A percentile compares a stretch with the other conserved stretches of the same genome.
phyloP scores from a whole-genome alignment of 257 asterid species.

The Solanum chmielewskii region DNA sequence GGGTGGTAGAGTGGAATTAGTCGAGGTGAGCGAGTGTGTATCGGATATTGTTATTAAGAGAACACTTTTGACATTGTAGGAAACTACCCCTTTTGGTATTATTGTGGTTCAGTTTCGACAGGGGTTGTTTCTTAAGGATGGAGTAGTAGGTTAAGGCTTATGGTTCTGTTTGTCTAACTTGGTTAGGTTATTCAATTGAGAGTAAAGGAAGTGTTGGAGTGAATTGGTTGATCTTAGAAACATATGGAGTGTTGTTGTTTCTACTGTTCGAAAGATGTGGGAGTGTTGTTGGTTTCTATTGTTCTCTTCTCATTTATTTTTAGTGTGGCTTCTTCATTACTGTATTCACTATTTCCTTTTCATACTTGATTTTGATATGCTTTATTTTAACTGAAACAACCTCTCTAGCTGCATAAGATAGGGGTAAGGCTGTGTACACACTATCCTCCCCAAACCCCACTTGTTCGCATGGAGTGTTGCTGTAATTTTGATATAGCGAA shows the following conservation, averaged over 20 bases:
- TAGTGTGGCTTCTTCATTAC: not conserved
- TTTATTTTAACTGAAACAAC: not conserved
- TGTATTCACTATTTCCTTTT: not conserved
- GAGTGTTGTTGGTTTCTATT: not conserved
- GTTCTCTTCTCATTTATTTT: not conserved
- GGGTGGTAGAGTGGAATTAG: not conserved
- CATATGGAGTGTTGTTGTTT: not conserved
- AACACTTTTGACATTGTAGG: not conserved
- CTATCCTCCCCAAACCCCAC: too few species aligned
- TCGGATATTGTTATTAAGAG: too few species aligned
- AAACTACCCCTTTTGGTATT: not conserved
- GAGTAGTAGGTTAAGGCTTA: not conserved
- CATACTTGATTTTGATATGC: not conserved
- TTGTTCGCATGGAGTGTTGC: not conserved
- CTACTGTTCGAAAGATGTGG: not conserved
- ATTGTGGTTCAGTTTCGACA: not conserved
- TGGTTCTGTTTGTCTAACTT: not conserved
- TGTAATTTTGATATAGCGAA: not conserved
- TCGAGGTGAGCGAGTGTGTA: not conserved
- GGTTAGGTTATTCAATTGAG: too few species aligned
- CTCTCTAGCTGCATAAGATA: not conserved
- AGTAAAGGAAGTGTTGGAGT: not conserved
- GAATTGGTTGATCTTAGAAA: not conserved
- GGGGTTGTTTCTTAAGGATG: not conserved
- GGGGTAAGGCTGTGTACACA: too few species aligned